These are phyloP conservation scores for Lactarius indigo DNA, from an alignment of 768 basidiomycete genomes.

Conservation along the genomic window DNA sequence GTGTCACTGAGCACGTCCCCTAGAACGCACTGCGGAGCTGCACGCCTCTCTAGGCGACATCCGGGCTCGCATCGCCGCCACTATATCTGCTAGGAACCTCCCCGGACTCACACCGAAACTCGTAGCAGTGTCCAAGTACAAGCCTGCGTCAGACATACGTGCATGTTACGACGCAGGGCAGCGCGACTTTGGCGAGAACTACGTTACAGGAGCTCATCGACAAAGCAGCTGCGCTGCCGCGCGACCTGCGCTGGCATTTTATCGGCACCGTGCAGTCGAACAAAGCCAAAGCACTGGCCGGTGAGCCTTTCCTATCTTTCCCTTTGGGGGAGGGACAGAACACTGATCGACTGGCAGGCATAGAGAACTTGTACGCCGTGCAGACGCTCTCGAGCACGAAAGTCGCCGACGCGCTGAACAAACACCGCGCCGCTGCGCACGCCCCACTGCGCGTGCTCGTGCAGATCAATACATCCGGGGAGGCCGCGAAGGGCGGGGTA, in stretches of 20 bases:
- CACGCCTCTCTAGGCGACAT: slow-evolving; percentile 51
- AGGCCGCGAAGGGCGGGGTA: slow-evolving; percentile 86
- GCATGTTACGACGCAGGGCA: slow-evolving; percentile 81
- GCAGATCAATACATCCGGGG: slow-evolving; percentile 96
- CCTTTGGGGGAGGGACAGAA: neutral
- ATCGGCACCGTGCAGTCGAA: slow-evolving; percentile 19
- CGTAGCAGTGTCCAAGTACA: slow-evolving; percentile 92
- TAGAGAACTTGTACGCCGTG: slow-evolving; percentile 69
- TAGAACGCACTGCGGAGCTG: slow-evolving; percentile 52
- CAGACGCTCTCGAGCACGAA: slow-evolving; percentile 85
- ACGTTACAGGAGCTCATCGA: slow-evolving; percentile 91
- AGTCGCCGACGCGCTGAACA: slow-evolving; percentile 75
- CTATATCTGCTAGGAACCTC: slow-evolving; percentile 29
- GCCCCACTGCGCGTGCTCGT: slow-evolving; percentile 75
- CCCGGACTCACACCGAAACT: slow-evolving; percentile 39
- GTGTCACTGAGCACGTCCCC: neutral
- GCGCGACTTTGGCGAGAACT: slow-evolving; percentile 96
- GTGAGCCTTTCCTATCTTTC: neutral
- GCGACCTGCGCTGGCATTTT: slow-evolving; percentile 44
- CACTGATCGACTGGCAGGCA: neutral
- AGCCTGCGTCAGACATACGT: slow-evolving; percentile 82
- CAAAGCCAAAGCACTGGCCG: slow-evolving; percentile 21
- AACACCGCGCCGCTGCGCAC: slow-evolving; percentile 55
- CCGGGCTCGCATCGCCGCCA: slow-evolving; percentile 42
- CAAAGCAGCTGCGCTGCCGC: slow-evolving; percentile 50